Evolutionary conservation across 768 basidiomycete species (phyloP), one percentile per base, ranked within the genome.

Genomic region (Nevesoporus exiguus): DNA sequence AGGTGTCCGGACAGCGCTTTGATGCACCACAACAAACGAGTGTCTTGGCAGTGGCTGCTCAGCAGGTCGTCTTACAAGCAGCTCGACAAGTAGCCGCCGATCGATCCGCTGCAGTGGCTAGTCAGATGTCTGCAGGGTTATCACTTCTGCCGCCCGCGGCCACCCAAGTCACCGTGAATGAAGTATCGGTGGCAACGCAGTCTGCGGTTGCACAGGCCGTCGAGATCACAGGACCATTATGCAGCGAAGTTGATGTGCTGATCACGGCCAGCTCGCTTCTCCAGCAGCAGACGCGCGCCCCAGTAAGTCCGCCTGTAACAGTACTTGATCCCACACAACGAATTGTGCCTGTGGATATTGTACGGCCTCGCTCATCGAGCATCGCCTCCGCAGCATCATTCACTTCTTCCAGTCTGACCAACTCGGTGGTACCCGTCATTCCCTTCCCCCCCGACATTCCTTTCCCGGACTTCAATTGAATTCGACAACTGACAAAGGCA

Each of bases 121-220:
- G 61, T 34, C 71, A 78, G 42, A 69, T 77, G 22, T 73, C 70
- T 9, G 74, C 74, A 5, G 77, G 77, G 17, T 54, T 75, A n/a
- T 65, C 72, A 4, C 66, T 70, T 1, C 63, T 64, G 2, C 67
- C 67, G 7, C 47, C 64, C 21, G 63, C 66, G n/a, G 55, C 73
- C 24, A 62, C 68, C 6, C 76, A 77, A 53, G 77, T 82, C 24
- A 81, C 80, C 5, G 80, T 81, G 44, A 78, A 79, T 52, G 81
- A 82, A 52, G 80, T 81, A 21, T 81, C 80, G 6, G 78, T 78
- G 33, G 80, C 80, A 45, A 81, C 90, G 24, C 85, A 90, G 64
- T 80, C 85, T 15, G 90, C 89, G 19, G 89, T 93, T 55, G 91
- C 89, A 31, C 82, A 85, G 65, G 90, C 90, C 36, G 89, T 93